A percentile compares a stretch with the other conserved stretches of the same genome.
Conservation (phyloP, 352 stramenopile species). For the Phytophthora tentaculata region DNA sequence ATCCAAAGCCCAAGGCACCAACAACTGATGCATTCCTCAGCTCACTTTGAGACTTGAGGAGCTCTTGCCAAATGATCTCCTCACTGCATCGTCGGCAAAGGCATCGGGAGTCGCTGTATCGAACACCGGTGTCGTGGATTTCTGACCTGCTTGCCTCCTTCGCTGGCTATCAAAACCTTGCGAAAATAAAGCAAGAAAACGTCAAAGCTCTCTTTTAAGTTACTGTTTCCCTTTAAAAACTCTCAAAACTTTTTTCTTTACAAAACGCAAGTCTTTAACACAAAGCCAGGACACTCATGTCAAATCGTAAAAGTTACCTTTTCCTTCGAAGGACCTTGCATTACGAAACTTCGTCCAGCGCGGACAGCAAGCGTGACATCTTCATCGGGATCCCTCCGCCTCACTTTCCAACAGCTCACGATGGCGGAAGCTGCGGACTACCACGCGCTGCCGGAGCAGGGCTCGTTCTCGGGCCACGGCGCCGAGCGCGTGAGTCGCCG, state of each 20-base stretch:
- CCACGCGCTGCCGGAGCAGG: conserved; percentile 38
- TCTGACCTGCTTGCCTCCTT: background rate
- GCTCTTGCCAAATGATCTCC: conserved; percentile 2
- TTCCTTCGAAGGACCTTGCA: background rate
- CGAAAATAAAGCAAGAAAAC: background rate
- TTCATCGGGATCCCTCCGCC: background rate
- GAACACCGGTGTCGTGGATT: background rate
- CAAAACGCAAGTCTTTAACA: background rate
- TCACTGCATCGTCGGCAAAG: conserved; percentile 1
- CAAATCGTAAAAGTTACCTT: conserved; percentile 9
- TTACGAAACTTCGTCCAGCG: conserved; percentile 9
- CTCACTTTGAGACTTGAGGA: background rate
- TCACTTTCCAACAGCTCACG: background rate
- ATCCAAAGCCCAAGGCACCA: background rate
- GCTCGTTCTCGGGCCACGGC: conserved; percentile 32
- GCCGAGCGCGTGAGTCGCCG: conserved; percentile 31
- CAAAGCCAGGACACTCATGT: conserved; percentile 15
- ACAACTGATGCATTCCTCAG: background rate
- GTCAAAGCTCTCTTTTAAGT: too few species aligned
- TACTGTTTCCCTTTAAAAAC: too few species aligned
- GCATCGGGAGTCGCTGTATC: conserved; percentile 1
- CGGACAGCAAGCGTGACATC: conserved; percentile 3
- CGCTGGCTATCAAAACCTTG: background rate
- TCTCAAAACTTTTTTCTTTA: conserved; percentile 3
- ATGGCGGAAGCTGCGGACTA: conserved; percentile 43